Conservation (phyloP, 208 protist genomes). For the Crithidia thermophila region DNA sequence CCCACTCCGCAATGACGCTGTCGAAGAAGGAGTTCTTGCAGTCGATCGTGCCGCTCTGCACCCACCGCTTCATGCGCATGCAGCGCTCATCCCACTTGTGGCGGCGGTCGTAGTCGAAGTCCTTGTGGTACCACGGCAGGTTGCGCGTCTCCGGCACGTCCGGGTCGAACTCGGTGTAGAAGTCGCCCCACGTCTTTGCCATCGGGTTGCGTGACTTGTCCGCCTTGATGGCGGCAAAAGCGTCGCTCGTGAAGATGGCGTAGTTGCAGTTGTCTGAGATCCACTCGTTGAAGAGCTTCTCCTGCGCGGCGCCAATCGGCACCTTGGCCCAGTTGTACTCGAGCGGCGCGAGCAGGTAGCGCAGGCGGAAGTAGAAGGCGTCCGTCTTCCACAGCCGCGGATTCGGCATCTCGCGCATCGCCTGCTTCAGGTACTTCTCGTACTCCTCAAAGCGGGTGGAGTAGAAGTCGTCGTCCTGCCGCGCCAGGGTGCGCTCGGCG, state of each 20-base stretch:
- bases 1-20: conserved; percentile 87
- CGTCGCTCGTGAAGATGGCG: conserved; percentile 73
- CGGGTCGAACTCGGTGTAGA: conserved; percentile 87
- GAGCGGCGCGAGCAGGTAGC: conserved; percentile 80
- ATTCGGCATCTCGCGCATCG: conserved; percentile 91
- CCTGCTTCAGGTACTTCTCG: conserved; percentile 88
- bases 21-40: conserved; percentile 83
- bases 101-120: conserved; percentile 90
- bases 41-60: conserved; percentile 89
- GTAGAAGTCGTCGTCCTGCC: conserved; percentile 91
- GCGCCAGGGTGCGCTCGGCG: conserved; percentile 78
- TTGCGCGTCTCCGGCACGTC: conserved; percentile 82
- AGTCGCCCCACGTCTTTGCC: conserved; percentile 86
- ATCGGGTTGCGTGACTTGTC: conserved; percentile 85
- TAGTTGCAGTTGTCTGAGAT: conserved; percentile 85
- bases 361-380: conserved; percentile 90
- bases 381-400: conserved; percentile 91
- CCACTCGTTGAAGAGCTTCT: conserved; percentile 89
- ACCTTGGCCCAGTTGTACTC: conserved; percentile 93
- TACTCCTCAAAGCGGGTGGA: conserved; percentile 89
- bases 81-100: conserved; percentile 93
- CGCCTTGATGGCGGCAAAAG: conserved; percentile 64
- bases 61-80: conserved; percentile 93
- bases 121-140: conserved; percentile 89
- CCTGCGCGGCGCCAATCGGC: conserved; percentile 69